Base-by-base conservation (phyloP, 495 filamentous ascomycete genomes). In the Penicillium canescens region DNA sequence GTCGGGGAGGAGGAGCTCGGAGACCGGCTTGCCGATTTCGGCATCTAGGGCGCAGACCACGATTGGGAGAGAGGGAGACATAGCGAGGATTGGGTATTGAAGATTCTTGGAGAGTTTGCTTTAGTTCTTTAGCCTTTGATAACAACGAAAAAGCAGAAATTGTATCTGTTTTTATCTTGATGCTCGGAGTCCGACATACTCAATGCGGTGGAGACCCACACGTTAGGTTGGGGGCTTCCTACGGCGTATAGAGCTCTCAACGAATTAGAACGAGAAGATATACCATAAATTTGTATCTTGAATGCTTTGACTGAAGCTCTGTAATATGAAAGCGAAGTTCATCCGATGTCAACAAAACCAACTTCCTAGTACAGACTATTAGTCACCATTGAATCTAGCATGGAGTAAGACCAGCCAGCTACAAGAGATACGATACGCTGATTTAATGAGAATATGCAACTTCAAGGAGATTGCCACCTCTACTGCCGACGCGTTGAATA, bases 1-100 rank as follows among this genome's bases (percentile, higher is more conserved):
- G 48, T 67, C 63, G 24, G 66, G 66, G n/a, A 50, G 51, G 3
- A 69, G 44, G n/a, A 60, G 50, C 39, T 62, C 51, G 18, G 60
- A 49, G 13, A 61, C 55, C 24, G 58, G 57, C 50, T 61, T 65
- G n/a, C 66, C 66, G 44, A 69, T 55, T n/a, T 50, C 54, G 41
- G 52, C 41, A 18, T 52, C 57, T 49, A 48, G 54, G 45, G 63
- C 66, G 50, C 60, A 65, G 10, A 66, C 18, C 9, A 66, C 42
- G 4, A 66, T 52, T n/a, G 57, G 60, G 0, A 63, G n/a, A 8
- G 45, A 33, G 10, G 50, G 21, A 6, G 55, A 36, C 59, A 65
- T 65, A 0, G 16, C 16, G 28, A 4, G 31, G 11, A 24, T 13
- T 14, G 35, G 8, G 18, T 35, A 20, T 36, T 31, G 28, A 31